A percentile compares a stretch with the other conserved stretches of the same genome.
phyloP scores from a whole-genome alignment of 805 yeast species.

The Saturnispora ahearnii region DNA sequence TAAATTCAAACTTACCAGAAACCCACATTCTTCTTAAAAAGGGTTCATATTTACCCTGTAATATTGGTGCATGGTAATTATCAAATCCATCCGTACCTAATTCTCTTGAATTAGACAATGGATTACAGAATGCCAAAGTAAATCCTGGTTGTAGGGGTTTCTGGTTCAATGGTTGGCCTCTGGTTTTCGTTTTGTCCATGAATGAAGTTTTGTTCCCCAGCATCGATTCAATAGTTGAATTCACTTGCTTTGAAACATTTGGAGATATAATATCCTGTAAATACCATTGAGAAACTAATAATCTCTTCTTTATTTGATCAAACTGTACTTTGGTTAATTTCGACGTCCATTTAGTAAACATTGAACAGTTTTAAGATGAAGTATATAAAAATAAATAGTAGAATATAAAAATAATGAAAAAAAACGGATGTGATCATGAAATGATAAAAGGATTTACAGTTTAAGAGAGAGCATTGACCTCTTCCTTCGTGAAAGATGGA shows the following conservation, averaged over 20 bases:
- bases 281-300: constrained; percentile 18
- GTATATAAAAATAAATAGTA: neutral
- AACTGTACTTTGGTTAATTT: constrained; percentile 3
- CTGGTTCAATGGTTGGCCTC: neutral
- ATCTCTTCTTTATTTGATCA: constrained; percentile 9
- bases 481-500: constrained; percentile 18
- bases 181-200: constrained; percentile 11
- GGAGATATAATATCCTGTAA: constrained; percentile 25
- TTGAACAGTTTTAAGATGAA: neutral
- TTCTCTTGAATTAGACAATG: constrained; percentile 35
- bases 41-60: constrained; percentile 8
- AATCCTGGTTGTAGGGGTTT: constrained; percentile 34
- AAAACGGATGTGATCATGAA: neutral
- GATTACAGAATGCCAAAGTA: constrained; percentile 62
- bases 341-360: neutral
- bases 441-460: neutral
- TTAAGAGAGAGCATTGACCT: constrained; percentile 11
- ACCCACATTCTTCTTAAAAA: constrained; percentile 72
- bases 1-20: constrained; percentile 50
- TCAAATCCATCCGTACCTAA: constrained; percentile 75
- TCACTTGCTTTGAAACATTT: constrained; percentile 21
- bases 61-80: constrained; percentile 58
- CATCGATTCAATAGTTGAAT: constrained; percentile 23
- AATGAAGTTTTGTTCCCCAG: constrained; percentile 9
- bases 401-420: neutral